phyloP scores from a whole-genome alignment of 495 filamentous ascomycete genomes.

The Acidomyces sp. region DNA sequence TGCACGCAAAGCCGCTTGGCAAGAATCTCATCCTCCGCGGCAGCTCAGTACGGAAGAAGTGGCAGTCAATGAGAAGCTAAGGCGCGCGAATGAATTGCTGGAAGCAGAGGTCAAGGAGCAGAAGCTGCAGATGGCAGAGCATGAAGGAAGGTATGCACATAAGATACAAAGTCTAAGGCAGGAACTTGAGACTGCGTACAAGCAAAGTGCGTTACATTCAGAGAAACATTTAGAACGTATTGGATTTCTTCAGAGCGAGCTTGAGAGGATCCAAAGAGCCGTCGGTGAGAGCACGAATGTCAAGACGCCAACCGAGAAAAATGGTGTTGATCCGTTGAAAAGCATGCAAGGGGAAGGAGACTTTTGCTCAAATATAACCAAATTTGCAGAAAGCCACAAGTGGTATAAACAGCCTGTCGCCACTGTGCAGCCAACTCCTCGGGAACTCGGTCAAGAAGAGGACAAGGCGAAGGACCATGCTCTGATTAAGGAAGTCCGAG shows the following conservation, averaged over 20 bases:
- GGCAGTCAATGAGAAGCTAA: slow-evolving; percentile 1
- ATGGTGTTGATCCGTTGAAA: slow-evolving; percentile 39
- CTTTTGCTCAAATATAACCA: slow-evolving; percentile 24
- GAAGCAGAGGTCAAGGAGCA: slow-evolving; percentile 17
- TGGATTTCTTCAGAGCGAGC: slow-evolving; percentile 5
- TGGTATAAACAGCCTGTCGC: slow-evolving; percentile 29
- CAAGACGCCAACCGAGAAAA: slow-evolving; percentile 24
- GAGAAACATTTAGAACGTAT: slow-evolving; percentile 19
- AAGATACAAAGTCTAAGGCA: slow-evolving; percentile 8
- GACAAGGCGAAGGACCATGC: slow-evolving; percentile 23
- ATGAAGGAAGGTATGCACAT: slow-evolving; percentile 10
- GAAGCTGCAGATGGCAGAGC: slow-evolving; percentile 10
- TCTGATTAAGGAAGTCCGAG: slow-evolving; percentile 31
- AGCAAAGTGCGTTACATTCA: slow-evolving; percentile 13
- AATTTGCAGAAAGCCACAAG: slow-evolving; percentile 21
- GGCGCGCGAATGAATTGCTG: slow-evolving; percentile 11
- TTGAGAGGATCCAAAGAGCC: slow-evolving; percentile 46
- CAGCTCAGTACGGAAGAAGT: background rate
- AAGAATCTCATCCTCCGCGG: background rate
- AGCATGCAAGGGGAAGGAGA: slow-evolving; percentile 44
- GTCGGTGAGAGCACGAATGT: background rate
- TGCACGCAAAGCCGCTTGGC: background rate
- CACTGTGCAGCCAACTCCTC: slow-evolving; percentile 1
- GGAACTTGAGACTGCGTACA: slow-evolving; percentile 15
- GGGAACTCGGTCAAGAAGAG: slow-evolving; percentile 17